Evolutionary conservation across 2,329 filamentous ascomycete species (phyloP).

Genomic region (Penicillium thymicola): DNA sequence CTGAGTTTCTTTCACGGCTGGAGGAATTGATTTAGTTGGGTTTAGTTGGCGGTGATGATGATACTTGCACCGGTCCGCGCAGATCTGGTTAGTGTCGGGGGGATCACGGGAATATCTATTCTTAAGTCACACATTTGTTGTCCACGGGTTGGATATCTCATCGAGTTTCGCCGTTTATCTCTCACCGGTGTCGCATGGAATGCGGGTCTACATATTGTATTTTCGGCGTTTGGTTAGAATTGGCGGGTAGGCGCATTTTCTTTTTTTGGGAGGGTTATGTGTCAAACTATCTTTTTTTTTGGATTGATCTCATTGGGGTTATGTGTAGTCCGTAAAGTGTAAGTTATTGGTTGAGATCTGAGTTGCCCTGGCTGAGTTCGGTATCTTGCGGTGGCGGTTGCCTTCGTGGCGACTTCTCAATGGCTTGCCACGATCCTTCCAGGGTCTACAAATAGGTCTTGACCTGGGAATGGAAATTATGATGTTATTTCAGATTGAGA

Average conservation of each 20-base stretch:
- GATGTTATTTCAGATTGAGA: neutral
- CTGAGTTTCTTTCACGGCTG: neutral
- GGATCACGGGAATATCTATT: neutral
- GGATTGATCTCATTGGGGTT: neutral
- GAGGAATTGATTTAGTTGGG: neutral
- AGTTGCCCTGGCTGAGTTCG: neutral
- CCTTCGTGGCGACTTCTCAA: conserved; percentile 7
- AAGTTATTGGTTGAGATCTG: neutral
- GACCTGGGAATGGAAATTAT: neutral
- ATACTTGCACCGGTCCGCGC: no score
- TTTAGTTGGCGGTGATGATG: neutral
- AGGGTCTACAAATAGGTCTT: neutral
- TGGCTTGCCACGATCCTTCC: neutral
- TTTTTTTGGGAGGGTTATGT: neutral
- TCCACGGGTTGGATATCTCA: neutral
- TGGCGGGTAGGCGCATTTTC: neutral
- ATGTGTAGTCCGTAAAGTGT: neutral
- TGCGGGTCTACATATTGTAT: neutral
- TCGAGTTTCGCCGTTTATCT: neutral
- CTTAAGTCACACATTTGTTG: neutral
- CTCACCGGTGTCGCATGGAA: neutral
- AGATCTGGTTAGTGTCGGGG: neutral
- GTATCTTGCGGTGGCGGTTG: conserved; percentile 5
- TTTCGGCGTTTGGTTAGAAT: neutral
- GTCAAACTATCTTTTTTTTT: neutral